Evolutionary conservation across 257 asterid genomes (phyloP), one percentile per base, ranked within the genome.

Genomic region (Solanum ossicruentum): DNA sequence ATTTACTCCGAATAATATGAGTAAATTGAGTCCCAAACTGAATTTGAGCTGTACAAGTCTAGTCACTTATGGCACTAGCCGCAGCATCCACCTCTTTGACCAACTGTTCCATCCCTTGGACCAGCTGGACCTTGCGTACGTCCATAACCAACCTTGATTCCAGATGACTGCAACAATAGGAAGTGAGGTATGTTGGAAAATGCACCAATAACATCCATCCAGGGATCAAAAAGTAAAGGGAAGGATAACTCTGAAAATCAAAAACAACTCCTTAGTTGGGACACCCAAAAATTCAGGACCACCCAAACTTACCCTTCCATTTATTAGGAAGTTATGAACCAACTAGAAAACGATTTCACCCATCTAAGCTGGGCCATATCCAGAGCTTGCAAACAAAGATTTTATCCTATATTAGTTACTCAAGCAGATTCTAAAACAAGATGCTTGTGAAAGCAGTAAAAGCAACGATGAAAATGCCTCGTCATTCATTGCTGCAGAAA

Each of bases 81-180:
- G 87, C 98, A 94, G 80, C 98, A 94, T 84, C 91, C 94, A 86
- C 95, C 93, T 71, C 90, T 85, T 80, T 92, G 94, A 61, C 92
- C 90, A 66, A 92, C 93, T 23, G 95, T 80, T 79, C 93, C 94
- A 82, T 90, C 95, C 88, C 95, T 90, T 54, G 89, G 90, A 75
- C 95, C 94, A 9, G 91, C 85, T 9, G 86, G 85, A 79, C 94
- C 97, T 79, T 86, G 98, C 10, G 92, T 80, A 11, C 92, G 93
- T 51, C 97, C 95, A 65, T 91, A 90, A 51, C 98, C 98, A 43
- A 94, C 89, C 91, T 91, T 94, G 82, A 94, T 94, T 60, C 98
- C 97, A 41, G 94, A 94, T 45, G 95, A 90, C 98, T 94, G 92
- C 89, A 88, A 65, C 61, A 71, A 11, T 39, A 86, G 20, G 5